These are phyloP conservation scores for Trypanosoma brucei DNA, from an alignment of 208 protist genomes.

Conservation along the genomic window DNA sequence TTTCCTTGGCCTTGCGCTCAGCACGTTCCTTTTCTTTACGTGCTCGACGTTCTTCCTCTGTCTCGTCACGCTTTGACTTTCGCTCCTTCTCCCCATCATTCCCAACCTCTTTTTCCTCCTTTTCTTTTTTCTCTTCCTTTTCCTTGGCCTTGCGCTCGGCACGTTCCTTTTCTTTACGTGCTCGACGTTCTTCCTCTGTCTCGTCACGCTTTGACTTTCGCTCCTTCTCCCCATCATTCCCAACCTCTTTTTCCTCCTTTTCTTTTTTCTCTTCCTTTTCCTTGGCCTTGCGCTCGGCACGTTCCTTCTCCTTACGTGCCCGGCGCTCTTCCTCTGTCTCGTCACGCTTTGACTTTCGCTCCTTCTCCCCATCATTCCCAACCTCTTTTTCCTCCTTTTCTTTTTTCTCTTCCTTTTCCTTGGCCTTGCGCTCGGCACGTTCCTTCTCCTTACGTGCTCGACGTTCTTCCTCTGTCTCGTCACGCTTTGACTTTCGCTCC, in stretches of 20 bases:
- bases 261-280: conserved; percentile 27
- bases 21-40: conserved; percentile 59
- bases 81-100: conserved; percentile 16
- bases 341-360: conserved; percentile 14
- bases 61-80: conserved; percentile 33
- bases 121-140: neutral
- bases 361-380: conserved; percentile 13
- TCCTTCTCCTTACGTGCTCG: conserved; percentile 30
- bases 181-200: conserved; percentile 68
- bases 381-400: neutral
- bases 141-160: conserved; percentile 22
- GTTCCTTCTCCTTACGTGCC: too few relatives aligned
- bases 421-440: conserved; percentile 45
- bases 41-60: conserved; percentile 64
- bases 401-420: conserved; percentile 16
- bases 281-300: conserved; percentile 43
- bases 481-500: conserved; percentile 13
- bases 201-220: conserved; percentile 27
- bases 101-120: neutral
- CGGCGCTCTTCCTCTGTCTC: conserved; percentile 83
- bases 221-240: conserved; percentile 15
- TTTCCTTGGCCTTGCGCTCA: conserved; percentile 21
- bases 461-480: conserved; percentile 25
- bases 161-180: conserved; percentile 59
- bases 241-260: neutral